Evolutionary conservation across 2,329 filamentous ascomycete genomes (phyloP), one percentile per base, ranked within the genome.

Genomic region (Xylaria sp.): DNA sequence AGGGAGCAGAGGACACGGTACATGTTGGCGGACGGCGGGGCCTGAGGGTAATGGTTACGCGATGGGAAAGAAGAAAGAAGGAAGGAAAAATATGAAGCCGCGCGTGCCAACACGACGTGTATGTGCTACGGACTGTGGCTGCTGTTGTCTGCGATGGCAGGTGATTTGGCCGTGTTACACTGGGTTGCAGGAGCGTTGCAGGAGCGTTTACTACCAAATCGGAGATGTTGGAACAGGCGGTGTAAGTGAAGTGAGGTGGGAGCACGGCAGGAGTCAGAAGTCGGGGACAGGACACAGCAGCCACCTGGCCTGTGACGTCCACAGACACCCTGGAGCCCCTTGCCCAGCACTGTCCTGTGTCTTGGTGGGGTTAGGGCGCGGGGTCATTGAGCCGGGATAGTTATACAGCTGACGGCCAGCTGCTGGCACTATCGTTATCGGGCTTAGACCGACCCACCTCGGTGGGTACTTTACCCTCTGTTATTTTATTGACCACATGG

Each of bases 1-100:
- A 86, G 71, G 44, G 78, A 77, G 60, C 84, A 65, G 49, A 84
- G 67, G 60, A 83, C 66, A 58, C 75, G 70, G 73, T 83, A 81
- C 84, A 86, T 87, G 17, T 47, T 47, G 10, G 29, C 21, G 44
- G 13, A 10, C 21, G 21, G 17, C 35, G 48, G 29, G 27, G 25
- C 4, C 17, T 15, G 8, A 10, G 6, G 23, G 17, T 33, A 11
- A 13, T 43, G 25, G 37, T 25, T n/a, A n/a, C n/a, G n/a, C n/a
- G 27, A 23, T 21, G 31, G n/a, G 38, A 13, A 23, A 31, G 40
- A n/a, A 37, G n/a, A 19, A 7, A 25, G 11, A 7, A 25, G 8
- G n/a, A 21, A 7, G 29, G 15, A 15, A 27, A 23, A 27, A 51
- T 8, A 23, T 33, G 19, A 35, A 3, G 33, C 33, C 35, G 27